Evolutionary conservation across 2,329 filamentous ascomycete genomes (phyloP).

Genomic region (Aspergillus chevalieri): DNA sequence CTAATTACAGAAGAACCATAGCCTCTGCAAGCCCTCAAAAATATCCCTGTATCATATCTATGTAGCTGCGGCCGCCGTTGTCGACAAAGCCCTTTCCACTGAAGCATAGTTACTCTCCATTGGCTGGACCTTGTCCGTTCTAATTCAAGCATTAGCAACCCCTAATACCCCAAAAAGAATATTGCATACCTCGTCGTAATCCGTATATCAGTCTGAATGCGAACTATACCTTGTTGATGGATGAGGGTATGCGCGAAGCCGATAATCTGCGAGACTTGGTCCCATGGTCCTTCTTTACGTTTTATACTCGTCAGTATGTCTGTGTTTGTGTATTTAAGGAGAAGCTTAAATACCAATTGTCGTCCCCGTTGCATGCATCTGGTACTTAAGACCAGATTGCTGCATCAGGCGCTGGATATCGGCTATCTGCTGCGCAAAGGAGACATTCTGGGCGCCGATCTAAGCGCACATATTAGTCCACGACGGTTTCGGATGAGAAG

Average conservation of each 20-base stretch:
- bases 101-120: slow-evolving; percentile 65
- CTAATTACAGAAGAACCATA: too few species aligned
- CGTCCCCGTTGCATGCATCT: slow-evolving; percentile 84
- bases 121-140: slow-evolving; percentile 74
- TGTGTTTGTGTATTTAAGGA: background rate
- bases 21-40: too few species aligned
- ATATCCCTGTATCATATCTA: background rate
- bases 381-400: slow-evolving; percentile 67
- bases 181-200: slow-evolving; percentile 62
- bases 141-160: slow-evolving; percentile 21
- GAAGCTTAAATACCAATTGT: slow-evolving; percentile 61
- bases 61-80: background rate
- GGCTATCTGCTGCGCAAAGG: slow-evolving; percentile 73
- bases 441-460: slow-evolving; percentile 66
- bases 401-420: slow-evolving; percentile 75
- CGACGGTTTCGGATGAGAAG: background rate
- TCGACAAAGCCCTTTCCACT: slow-evolving; percentile 46
- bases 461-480: slow-evolving; percentile 3
- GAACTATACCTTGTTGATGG: slow-evolving; percentile 64
- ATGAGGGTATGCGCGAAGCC: slow-evolving; percentile 71
- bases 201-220: slow-evolving; percentile 79
- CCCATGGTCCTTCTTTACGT: slow-evolving; percentile 72
- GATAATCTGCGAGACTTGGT: slow-evolving; percentile 70
- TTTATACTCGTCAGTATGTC: background rate
- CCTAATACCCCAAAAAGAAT: background rate